Base-by-base conservation (phyloP, 2,329 filamentous ascomycete species). In the Penicillium freii region DNA sequence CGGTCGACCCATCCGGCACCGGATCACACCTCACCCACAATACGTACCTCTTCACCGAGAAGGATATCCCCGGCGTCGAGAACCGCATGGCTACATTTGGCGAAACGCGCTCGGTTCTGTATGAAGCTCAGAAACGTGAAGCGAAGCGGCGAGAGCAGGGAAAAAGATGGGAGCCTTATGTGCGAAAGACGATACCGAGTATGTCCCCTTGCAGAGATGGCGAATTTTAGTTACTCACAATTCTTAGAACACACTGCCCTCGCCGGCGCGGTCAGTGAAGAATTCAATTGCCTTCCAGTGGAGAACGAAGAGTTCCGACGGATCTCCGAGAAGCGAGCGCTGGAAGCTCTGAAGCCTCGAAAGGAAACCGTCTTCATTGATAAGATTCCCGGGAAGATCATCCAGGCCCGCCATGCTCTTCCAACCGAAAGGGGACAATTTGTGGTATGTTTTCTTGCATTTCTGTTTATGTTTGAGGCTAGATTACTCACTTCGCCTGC, bases 21-120 rank as follows among this genome's bases (percentile, higher is more conserved):
- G 65, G 72, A 31, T 69, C 71, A 9, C 74, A 75, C 57, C 67
- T 73, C 54, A 85, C 93, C 34, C 85, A 85, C 68, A 97, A 96
- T 75, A 94, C 92, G 21, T 96, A 89, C 71, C 81, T 97, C 56
- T 99, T 99, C 71, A 92, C 89, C 40, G 94, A 99, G 76, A 92
- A 96, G 73, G 91, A 97, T 69, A 82, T 96, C 23, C 90, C 92
- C 0, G 90, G 90, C 38, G 92, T 87, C 76, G 82, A 82, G 59
- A 77, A 78, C 46, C 76, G 76, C 19, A 69, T 74, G 52, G 71
- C 75, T 19, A 68, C 73, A 21, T 78, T 78, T 54, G 77, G 75
- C 39, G 74, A 77, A 57, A 71, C 70, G n/a, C 73, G 76, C 49
- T 79, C 77, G n/a, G 75, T 75, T 42, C 67, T 80, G 27, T 79